A percentile compares a stretch with the other conserved stretches of the same genome.
phyloP scores from a whole-genome alignment of 2,329 filamentous ascomycete genomes.

The Amauroascus niger region DNA sequence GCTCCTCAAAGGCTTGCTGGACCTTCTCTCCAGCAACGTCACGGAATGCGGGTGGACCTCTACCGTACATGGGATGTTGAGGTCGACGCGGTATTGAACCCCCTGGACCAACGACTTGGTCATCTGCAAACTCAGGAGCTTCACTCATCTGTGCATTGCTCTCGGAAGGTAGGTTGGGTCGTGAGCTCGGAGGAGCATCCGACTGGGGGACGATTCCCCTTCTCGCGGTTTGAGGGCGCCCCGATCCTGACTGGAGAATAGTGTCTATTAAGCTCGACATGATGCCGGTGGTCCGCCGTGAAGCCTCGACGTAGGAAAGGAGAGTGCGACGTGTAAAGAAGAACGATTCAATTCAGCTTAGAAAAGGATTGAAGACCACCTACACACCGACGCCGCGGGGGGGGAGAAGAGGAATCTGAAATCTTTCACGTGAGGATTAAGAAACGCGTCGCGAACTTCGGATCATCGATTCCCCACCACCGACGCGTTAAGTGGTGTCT shows the following conservation, averaged over 20 bases:
- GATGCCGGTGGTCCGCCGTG: neutral
- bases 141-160: slow-evolving; percentile 48
- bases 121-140: slow-evolving; percentile 50
- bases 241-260: slow-evolving; percentile 13
- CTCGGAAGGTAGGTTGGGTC: slow-evolving; percentile 44
- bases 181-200: slow-evolving; percentile 41
- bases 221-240: neutral
- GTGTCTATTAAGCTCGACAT: slow-evolving; percentile 15
- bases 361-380: neutral
- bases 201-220: slow-evolving; percentile 8
- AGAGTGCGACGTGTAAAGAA: neutral
- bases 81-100: slow-evolving; percentile 42
- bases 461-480: neutral
- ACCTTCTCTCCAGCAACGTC: slow-evolving; percentile 54
- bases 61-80: slow-evolving; percentile 39
- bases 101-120: slow-evolving; percentile 49
- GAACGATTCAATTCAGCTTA: neutral
- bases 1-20: slow-evolving; percentile 53
- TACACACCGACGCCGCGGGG: neutral
- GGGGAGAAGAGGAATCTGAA: neutral
- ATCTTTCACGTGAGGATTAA: slow-evolving; percentile 1
- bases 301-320: neutral
- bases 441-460: slow-evolving; percentile 5
- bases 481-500: slow-evolving; percentile 12
- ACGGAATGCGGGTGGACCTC: slow-evolving; percentile 49